These are phyloP conservation scores for Xylariaceae sp. DNA, from an alignment of 2,329 filamentous ascomycete genomes.

Conservation along the genomic window DNA sequence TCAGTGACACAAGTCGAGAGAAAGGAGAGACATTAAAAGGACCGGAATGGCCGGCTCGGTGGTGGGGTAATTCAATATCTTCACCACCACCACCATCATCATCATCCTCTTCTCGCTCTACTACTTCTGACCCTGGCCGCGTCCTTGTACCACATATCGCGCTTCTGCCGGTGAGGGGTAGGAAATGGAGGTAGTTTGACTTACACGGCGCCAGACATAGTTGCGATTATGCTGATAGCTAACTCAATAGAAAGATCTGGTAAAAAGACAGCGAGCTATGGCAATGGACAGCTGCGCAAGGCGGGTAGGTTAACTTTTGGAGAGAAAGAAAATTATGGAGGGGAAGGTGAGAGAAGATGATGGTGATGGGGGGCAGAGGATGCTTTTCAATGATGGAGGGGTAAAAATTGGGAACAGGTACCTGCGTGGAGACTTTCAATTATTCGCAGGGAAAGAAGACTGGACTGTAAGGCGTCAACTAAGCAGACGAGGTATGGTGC, in stretches of 20 bases:
- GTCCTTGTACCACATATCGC: slow-evolving; percentile 10
- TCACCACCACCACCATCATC: slow-evolving; percentile 7
- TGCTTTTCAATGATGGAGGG: slow-evolving; percentile 42
- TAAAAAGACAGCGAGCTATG: slow-evolving; percentile 9
- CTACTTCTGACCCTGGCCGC: background rate
- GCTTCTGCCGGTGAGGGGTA: slow-evolving; percentile 24
- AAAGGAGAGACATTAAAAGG: slow-evolving; percentile 33
- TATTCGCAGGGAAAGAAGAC: slow-evolving; percentile 9
- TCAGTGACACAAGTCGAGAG: slow-evolving; percentile 42
- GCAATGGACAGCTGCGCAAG: slow-evolving; percentile 10
- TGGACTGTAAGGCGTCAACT: no score
- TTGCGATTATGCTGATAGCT: slow-evolving; percentile 41
- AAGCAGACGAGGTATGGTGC: slow-evolving; percentile 13
- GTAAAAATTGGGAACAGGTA: slow-evolving; percentile 34
- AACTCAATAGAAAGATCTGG: slow-evolving; percentile 18
- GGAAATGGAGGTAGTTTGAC: slow-evolving; percentile 47
- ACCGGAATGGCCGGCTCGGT: slow-evolving; percentile 30
- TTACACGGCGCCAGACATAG: slow-evolving; percentile 73
- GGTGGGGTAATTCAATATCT: slow-evolving; percentile 17
- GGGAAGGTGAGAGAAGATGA: slow-evolving; percentile 28
- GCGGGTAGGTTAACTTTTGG: slow-evolving; percentile 4
- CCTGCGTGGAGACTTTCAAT: slow-evolving; percentile 18
- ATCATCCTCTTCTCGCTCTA: slow-evolving; percentile 8
- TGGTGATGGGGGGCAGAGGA: slow-evolving; percentile 30
- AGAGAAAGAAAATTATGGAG: slow-evolving; percentile 25